A percentile compares a stretch with the other conserved stretches of the same genome.
phyloP scores from a whole-genome alignment of 352 stramenopile genomes.

The Aphanomyces euteiches region DNA sequence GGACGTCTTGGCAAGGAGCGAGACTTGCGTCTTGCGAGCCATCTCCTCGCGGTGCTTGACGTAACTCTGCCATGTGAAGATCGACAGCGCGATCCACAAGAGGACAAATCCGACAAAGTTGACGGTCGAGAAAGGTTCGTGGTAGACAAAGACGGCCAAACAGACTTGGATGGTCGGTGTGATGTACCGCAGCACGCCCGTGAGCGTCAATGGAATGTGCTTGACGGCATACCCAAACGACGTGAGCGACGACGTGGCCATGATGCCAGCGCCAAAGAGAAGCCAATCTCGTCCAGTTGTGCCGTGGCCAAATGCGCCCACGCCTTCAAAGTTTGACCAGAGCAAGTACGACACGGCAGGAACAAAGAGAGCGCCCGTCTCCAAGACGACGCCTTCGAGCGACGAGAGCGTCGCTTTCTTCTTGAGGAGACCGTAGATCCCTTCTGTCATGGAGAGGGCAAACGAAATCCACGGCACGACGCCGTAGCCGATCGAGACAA shows the following conservation, averaged over 20 bases:
- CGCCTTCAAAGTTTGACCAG: neutral
- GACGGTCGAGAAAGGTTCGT: constrained; percentile 25
- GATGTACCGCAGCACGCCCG: constrained; percentile 24
- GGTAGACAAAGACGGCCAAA: constrained; percentile 26
- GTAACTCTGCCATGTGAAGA: constrained; percentile 20
- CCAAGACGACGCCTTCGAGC: constrained; percentile 1
- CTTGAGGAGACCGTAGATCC: constrained; percentile 20
- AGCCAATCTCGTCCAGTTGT: neutral
- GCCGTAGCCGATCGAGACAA: constrained; percentile 21
- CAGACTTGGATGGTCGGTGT: constrained; percentile 21
- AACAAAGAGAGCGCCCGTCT: constrained; percentile 16
- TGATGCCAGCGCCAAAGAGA: constrained; percentile 17
- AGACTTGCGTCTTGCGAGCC: neutral
- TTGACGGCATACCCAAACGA: constrained; percentile 19
- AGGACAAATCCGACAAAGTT: constrained; percentile 24
- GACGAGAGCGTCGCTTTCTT: constrained; percentile 15
- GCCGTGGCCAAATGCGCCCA: constrained; percentile 20
- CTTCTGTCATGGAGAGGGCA: neutral
- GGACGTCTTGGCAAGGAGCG: neutral
- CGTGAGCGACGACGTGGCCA: constrained; percentile 18
- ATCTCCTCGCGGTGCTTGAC: constrained; percentile 3
- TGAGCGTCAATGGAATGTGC: constrained; percentile 23
- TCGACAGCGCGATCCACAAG: constrained; percentile 20
- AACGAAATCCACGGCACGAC: constrained; percentile 19
- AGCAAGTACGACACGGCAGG: constrained; percentile 2